Evolutionary conservation across 495 filamentous ascomycete genomes (phyloP).

Genomic region (Beverwykella pulmonaria): DNA sequence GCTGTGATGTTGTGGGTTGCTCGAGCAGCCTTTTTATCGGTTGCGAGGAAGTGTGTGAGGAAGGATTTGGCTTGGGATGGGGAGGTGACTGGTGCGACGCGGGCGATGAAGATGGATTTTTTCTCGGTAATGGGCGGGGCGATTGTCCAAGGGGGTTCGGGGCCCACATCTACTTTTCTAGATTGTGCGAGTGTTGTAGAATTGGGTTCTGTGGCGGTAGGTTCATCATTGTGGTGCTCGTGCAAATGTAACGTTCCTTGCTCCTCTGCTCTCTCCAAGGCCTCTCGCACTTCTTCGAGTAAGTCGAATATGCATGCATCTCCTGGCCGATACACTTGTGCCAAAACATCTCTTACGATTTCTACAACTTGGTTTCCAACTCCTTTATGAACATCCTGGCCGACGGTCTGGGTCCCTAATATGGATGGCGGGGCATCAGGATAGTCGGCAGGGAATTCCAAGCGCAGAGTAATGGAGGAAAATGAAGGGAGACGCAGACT

Average conservation of each 20-base stretch:
- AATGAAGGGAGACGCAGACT: constrained; percentile 44
- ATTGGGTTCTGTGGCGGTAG: neutral
- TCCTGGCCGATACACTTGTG: constrained; percentile 67
- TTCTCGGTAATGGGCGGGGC: constrained; percentile 75
- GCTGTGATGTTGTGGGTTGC: constrained; percentile 92
- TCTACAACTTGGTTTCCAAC: constrained; percentile 68
- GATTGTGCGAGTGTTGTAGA: constrained; percentile 34
- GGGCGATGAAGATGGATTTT: constrained; percentile 85
- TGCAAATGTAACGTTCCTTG: constrained; percentile 20
- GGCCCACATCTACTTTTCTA: constrained; percentile 41
- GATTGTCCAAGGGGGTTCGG: constrained; percentile 67
- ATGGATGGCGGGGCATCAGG: constrained; percentile 70
- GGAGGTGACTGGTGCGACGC: constrained; percentile 66
- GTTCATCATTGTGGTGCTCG: constrained; percentile 24
- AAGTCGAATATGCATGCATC: constrained; percentile 87
- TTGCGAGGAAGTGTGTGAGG: constrained; percentile 71
- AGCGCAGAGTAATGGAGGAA: constrained; percentile 50
- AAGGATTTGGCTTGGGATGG: constrained; percentile 68
- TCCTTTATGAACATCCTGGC: constrained; percentile 58
- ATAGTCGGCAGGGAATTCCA: constrained; percentile 68
- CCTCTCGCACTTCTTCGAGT: constrained; percentile 63
- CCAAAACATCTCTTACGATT: constrained; percentile 66
- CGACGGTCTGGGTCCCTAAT: constrained; percentile 65
- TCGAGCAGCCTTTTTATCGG: constrained; percentile 76
- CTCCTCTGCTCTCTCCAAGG: constrained; percentile 47